These are phyloP conservation scores for Chaetothyriales sp. DNA, from an alignment of 2,329 filamentous ascomycete genomes.

Conservation along the genomic window DNA sequence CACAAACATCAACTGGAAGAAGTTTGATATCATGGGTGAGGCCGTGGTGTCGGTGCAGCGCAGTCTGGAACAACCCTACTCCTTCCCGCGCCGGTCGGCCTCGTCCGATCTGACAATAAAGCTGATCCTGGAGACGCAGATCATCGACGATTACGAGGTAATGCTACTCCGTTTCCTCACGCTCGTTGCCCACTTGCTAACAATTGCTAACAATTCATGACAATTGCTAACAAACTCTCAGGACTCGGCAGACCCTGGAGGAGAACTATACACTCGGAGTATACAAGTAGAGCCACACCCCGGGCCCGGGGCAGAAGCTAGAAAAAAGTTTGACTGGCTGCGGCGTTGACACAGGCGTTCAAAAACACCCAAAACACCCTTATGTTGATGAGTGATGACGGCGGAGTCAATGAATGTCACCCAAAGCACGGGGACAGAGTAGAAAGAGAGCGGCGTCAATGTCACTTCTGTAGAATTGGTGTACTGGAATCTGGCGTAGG, in stretches of 20 bases:
- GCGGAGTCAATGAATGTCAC: not conserved
- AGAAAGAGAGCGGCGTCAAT: not conserved
- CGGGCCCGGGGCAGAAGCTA: conserved; percentile 22
- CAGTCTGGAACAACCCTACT: conserved; percentile 75
- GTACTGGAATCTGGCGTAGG: not conserved
- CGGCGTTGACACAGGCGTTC: conserved; percentile 16
- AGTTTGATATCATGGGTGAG: conserved; percentile 92
- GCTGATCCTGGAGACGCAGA: conserved; percentile 66
- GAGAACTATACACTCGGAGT: conserved; percentile 42
- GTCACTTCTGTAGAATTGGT: not conserved
- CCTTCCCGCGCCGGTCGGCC: conserved; percentile 38
- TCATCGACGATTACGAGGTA: conserved; percentile 79
- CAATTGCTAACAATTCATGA: not conserved
- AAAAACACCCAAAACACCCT: not conserved
- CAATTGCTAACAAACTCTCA: conserved; percentile 20
- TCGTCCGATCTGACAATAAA: conserved; percentile 55
- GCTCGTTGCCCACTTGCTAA: too few species aligned
- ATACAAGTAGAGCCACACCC: conserved; percentile 36
- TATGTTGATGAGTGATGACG: not conserved
- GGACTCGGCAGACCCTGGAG: conserved; percentile 28
- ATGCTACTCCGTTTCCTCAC: conserved; percentile 27
- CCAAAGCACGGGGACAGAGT: not conserved
- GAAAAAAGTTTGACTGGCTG: conserved; percentile 33
- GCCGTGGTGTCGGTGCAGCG: conserved; percentile 81
- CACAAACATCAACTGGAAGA: conserved; percentile 83